Evolutionary conservation across 75 land plant genomes (phyloP), one percentile per base, ranked within the genome.

Genomic region (Pinus albicaulis): DNA sequence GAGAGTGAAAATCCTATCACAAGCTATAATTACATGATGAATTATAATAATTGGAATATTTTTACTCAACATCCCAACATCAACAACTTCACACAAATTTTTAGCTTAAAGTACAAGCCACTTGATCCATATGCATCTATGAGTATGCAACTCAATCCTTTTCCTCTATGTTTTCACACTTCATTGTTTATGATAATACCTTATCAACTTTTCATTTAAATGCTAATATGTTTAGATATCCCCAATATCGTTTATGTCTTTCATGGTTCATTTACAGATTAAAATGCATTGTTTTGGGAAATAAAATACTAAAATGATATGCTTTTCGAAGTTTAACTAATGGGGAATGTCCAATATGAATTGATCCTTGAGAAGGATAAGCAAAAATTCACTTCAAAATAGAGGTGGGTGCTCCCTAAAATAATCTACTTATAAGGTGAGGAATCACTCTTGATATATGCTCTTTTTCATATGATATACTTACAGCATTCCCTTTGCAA

Each of bases 401-500:
- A 92, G 57, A 92, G 94, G 36, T 89, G 92, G 94, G 94, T 82
- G 56, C 87, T 92, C 55, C 94, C 90, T 16, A 65, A 76, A 53
- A 85, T 80, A 76, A 84, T 89, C 7, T 87, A 87, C 64, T 89
- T 92, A 74, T 89, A 92, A 79, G 92, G 92, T 17, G 92, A 92
- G 24, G 81, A 82, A 28, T 28, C 28, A 28, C 28, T 28, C 28
- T 28, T 28, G 1, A 28, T 28, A 0, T 28, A 28, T 28, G 28
- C 28, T 28, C 0, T 28, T 28, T 28, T 28, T 28, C 28, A 28
- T 28, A 28, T n/a, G n/a, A n/a, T n/a, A n/a, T n/a, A n/a, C n/a
- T n/a, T n/a, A n/a, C n/a, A n/a, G n/a, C n/a, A n/a, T 41, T 92
- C n/a, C n/a, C n/a, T n/a, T n/a, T n/a, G n/a, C n/a, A n/a, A n/a